Percentiles rank a stretch among this genome's conserved stretches.
phyloP scores from a whole-genome alignment of 78 protist species.

The Polysphondylium violaceum region DNA sequence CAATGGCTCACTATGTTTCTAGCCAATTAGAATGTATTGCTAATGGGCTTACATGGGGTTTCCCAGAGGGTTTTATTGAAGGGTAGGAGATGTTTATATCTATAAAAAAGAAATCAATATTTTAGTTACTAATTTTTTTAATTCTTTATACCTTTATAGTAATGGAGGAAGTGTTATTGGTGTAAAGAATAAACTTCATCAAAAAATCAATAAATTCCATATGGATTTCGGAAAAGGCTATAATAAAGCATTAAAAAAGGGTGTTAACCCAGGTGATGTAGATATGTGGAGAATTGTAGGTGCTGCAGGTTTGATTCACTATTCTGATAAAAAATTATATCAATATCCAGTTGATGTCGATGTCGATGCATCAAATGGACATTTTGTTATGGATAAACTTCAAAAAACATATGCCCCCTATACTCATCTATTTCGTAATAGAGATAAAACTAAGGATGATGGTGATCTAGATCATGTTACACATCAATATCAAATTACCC shows the following conservation, averaged over 20 bases:
- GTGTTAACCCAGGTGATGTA: background rate
- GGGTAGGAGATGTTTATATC: constrained; percentile 1
- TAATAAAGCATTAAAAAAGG: constrained; percentile 1
- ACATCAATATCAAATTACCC: background rate
- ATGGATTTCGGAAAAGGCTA: constrained; percentile 1
- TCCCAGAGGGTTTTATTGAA: constrained; percentile 1
- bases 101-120: background rate
- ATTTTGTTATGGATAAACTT: background rate
- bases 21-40: constrained; percentile 14
- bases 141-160: background rate
- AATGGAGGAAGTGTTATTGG: background rate
- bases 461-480: background rate
- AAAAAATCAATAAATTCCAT: constrained; percentile 10
- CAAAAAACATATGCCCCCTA: constrained; percentile 2
- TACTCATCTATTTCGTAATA: background rate
- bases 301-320: background rate
- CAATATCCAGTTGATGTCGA: background rate
- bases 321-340: constrained; percentile 4
- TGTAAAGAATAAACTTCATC: constrained; percentile 1
- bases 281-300: background rate
- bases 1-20: constrained; percentile 3
- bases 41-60: constrained; percentile 1
- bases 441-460: constrained; percentile 1
- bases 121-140: constrained; percentile 7
- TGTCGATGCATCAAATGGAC: background rate